Conservation (phyloP, 495 filamentous ascomycete species). For the Neurospora sp. region DNA sequence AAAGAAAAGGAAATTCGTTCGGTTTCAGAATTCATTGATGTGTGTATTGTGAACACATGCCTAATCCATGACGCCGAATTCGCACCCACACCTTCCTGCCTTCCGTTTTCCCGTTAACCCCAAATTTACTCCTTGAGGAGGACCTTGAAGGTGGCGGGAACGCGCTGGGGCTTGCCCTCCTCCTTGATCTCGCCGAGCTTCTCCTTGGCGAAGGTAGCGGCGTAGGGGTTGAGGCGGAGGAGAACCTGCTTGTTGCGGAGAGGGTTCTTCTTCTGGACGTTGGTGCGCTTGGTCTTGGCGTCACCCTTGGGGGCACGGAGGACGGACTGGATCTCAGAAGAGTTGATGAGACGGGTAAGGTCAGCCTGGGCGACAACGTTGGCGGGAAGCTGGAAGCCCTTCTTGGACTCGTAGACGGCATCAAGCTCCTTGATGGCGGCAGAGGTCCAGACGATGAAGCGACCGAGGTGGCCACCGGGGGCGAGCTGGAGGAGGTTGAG, state of each 20-base stretch:
- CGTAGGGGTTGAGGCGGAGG: slow-evolving; percentile 96
- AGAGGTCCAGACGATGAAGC: slow-evolving; percentile 98
- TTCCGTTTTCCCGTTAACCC: slow-evolving; percentile 2
- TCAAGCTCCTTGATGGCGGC: slow-evolving; percentile 92
- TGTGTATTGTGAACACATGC: slow-evolving; percentile 18
- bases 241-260: slow-evolving; percentile 95
- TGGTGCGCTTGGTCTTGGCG: slow-evolving; percentile 75
- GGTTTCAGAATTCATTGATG: slow-evolving; percentile 30
- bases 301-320: slow-evolving; percentile 82
- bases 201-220: slow-evolving; percentile 71
- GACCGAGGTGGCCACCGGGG: slow-evolving; percentile 95
- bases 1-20: slow-evolving; percentile 4
- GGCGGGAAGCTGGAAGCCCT: slow-evolving; percentile 92
- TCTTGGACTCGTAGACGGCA: slow-evolving; percentile 95
- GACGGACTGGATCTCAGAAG: slow-evolving; percentile 91
- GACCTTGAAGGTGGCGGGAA: slow-evolving; percentile 26
- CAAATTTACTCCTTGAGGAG: slow-evolving; percentile 25
- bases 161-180: slow-evolving; percentile 25
- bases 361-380: slow-evolving; percentile 85
- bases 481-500: slow-evolving; percentile 99
- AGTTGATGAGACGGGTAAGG: slow-evolving; percentile 95
- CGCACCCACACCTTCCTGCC: slow-evolving; percentile 14
- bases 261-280: slow-evolving; percentile 99
- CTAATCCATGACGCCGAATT: slow-evolving; percentile 31
- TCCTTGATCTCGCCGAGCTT: slow-evolving; percentile 33